phyloP scores from a whole-genome alignment of 345 rosid genomes.

The Mangifera indica region DNA sequence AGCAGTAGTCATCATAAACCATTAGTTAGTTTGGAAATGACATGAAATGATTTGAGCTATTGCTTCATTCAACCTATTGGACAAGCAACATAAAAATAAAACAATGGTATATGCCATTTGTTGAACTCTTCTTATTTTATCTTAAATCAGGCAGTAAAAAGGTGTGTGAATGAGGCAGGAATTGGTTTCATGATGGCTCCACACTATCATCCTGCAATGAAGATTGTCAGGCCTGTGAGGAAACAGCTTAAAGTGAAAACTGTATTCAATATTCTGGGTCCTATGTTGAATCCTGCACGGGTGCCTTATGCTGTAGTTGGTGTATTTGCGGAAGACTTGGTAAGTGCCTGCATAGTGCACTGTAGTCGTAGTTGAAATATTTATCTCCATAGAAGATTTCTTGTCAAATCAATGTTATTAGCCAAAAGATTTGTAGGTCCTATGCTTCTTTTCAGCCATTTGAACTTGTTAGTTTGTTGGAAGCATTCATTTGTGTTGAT shows the following conservation, averaged over 20 bases:
- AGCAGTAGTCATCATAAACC: not conserved
- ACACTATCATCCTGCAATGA: slow-evolving; percentile 88
- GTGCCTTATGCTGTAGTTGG: slow-evolving; percentile 92
- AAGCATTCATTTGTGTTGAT: not conserved
- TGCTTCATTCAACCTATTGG: not conserved
- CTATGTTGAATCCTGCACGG: slow-evolving; percentile 84
- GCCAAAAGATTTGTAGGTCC: not conserved
- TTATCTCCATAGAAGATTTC: not conserved
- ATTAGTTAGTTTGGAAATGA: not conserved
- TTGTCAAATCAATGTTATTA: not conserved
- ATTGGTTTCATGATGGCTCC: slow-evolving; percentile 95
- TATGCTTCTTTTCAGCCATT: not conserved
- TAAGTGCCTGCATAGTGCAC: slow-evolving; percentile 26
- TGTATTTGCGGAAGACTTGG: slow-evolving; percentile 74
- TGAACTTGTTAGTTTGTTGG: not conserved
- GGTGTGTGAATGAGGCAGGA: slow-evolving; percentile 81
- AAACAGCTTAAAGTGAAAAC: slow-evolving; percentile 82
- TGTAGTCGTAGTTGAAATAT: not conserved
- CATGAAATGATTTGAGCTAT: not conserved
- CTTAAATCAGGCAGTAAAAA: slow-evolving; percentile 53
- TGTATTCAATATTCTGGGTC: slow-evolving; percentile 84
- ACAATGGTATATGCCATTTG: not conserved
- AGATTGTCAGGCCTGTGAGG: slow-evolving; percentile 79
- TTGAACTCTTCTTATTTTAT: slow-evolving; percentile 5
- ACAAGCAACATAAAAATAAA: not conserved